A percentile compares a stretch with the other conserved stretches of the same genome.
Conservation (phyloP, 495 filamentous ascomycete species). For the Parathielavia appendiculata region DNA sequence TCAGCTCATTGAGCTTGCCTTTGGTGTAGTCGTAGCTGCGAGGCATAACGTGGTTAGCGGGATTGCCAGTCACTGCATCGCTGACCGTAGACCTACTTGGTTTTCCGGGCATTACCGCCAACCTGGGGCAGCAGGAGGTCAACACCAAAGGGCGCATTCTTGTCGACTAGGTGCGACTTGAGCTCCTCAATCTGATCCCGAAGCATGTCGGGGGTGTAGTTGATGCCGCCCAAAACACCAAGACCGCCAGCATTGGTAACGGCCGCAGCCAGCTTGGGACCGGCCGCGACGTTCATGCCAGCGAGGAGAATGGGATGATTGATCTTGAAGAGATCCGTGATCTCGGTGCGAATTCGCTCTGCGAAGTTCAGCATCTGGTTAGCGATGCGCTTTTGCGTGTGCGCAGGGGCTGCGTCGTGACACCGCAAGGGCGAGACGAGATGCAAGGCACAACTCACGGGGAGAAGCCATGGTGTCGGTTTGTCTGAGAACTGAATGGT, state of each 20-base stretch:
- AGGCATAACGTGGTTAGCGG: constrained; percentile 11
- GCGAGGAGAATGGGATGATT: constrained; percentile 93
- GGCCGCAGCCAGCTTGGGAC: constrained; percentile 92
- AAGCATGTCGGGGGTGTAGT: constrained; percentile 96
- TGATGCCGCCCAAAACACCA: constrained; percentile 93
- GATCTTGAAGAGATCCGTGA: constrained; percentile 94
- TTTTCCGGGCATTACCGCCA: constrained; percentile 87
- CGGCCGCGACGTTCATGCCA: constrained; percentile 98
- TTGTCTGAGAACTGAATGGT: constrained; percentile 17
- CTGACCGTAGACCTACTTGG: constrained; percentile 60
- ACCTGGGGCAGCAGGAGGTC: constrained; percentile 93
- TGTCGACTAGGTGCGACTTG: constrained; percentile 82
- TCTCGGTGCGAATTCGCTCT: constrained; percentile 82
- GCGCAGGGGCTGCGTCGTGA: background rate
- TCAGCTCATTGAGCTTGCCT: constrained; percentile 87
- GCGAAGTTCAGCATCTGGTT: constrained; percentile 16
- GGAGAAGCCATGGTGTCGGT: constrained; percentile 67
- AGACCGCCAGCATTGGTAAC: constrained; percentile 96
- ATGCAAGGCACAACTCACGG: constrained; percentile 52
- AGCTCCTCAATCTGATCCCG: constrained; percentile 90
- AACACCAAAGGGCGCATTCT: constrained; percentile 98
- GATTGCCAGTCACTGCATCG: background rate
- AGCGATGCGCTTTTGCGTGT: background rate
- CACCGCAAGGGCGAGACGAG: constrained; percentile 7
- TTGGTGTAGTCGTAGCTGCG: constrained; percentile 98